These are phyloP conservation scores for Pleodorina starrii DNA, from an alignment of 139 green algal species.

Conservation along the genomic window DNA sequence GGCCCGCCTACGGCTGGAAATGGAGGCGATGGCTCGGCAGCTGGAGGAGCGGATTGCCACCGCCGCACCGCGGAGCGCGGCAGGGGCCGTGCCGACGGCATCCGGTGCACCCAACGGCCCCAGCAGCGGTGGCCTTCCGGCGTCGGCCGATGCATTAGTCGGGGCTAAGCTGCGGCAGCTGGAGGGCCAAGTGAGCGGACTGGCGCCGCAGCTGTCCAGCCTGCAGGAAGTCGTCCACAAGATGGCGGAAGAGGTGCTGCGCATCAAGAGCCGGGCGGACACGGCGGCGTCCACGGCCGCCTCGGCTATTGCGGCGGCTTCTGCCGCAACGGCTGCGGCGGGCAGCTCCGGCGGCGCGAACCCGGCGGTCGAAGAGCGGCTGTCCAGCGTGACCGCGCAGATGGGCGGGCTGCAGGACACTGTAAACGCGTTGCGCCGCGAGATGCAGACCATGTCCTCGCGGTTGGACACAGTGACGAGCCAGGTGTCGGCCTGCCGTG, in stretches of 20 bases:
- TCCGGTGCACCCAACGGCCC: not conserved
- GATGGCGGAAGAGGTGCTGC: conserved; percentile 54
- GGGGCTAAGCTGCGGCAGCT: conserved; percentile 46
- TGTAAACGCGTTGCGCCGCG: not conserved
- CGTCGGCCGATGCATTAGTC: conserved; percentile 5
- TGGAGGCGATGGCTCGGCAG: conserved; percentile 12
- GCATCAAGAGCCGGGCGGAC: conserved; percentile 51
- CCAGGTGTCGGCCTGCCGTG: not conserved
- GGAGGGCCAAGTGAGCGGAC: conserved; percentile 37
- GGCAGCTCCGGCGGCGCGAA: not conserved
- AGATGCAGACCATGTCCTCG: conserved; percentile 14
- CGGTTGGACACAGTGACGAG: not conserved
- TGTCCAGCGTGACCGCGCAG: not conserved
- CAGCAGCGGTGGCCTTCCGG: conserved; percentile 16
- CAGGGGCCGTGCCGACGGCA: not conserved
- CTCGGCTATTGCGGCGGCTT: not conserved
- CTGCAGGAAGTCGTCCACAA: conserved; percentile 51
- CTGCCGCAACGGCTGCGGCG: not conserved
- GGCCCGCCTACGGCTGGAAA: conserved; percentile 24
- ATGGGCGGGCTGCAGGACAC: not conserved
- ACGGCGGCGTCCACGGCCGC: not conserved
- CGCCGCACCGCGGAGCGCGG: not conserved
- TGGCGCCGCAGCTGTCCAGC: conserved; percentile 43
- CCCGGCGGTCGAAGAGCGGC: conserved; percentile 6
- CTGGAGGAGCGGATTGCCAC: conserved; percentile 18